Percentiles rank a stretch among this genome's conserved stretches.
Conservation (phyloP, 2,329 filamentous ascomycete species). For the Achaetomium macrosporum region DNA sequence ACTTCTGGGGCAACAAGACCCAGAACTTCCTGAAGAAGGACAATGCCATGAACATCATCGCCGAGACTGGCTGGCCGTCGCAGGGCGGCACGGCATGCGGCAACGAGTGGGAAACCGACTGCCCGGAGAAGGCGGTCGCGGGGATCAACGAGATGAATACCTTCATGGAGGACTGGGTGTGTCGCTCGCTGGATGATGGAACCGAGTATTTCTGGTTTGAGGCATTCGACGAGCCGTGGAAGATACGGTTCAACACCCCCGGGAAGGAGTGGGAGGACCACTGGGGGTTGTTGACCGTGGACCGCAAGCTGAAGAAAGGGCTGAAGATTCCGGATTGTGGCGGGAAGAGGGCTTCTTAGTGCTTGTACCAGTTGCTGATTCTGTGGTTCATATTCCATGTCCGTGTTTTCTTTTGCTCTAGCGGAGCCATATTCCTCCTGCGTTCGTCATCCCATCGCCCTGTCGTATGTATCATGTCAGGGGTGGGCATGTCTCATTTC, state of each 20-base stretch:
- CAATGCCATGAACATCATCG: slow-evolving; percentile 67
- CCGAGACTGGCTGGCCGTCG: slow-evolving; percentile 88
- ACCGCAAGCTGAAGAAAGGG: slow-evolving; percentile 76
- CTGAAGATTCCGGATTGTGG: slow-evolving; percentile 82
- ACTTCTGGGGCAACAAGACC: slow-evolving; percentile 72
- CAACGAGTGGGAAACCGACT: slow-evolving; percentile 42
- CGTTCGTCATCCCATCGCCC: no score
- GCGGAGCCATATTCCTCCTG: background rate
- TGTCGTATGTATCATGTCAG: no score
- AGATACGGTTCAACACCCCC: slow-evolving; percentile 63
- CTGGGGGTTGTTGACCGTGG: slow-evolving; percentile 85
- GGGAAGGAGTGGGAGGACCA: slow-evolving; percentile 85
- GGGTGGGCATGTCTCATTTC: background rate
- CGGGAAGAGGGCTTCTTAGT: slow-evolving; percentile 54
- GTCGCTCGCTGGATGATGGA: slow-evolving; percentile 68
- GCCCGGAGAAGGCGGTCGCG: slow-evolving; percentile 65
- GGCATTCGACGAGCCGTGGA: slow-evolving; percentile 96
- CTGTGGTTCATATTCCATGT: background rate
- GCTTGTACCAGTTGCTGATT: background rate
- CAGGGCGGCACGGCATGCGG: slow-evolving; percentile 76
- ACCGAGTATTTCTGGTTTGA: slow-evolving; percentile 98
- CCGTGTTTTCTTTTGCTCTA: background rate
- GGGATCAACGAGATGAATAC: slow-evolving; percentile 74
- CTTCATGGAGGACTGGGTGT: slow-evolving; percentile 85
- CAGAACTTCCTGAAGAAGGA: slow-evolving; percentile 58